A percentile compares a stretch with the other conserved stretches of the same genome.
Evolutionary conservation across 805 yeast species (phyloP).

Genomic region (Groenewaldozyma tartarivorans): DNA sequence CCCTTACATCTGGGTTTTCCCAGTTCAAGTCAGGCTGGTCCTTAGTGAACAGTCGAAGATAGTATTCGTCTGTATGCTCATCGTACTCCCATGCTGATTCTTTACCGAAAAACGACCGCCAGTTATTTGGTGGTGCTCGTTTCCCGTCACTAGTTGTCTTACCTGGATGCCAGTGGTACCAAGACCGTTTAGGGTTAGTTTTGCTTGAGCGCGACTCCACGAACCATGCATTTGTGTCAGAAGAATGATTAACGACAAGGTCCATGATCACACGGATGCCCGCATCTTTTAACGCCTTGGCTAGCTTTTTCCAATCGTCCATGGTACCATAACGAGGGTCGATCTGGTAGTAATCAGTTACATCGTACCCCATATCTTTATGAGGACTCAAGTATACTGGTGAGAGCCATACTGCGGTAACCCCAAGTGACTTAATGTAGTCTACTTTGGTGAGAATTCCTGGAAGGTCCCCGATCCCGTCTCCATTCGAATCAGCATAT

Average conservation of each 20-base stretch:
- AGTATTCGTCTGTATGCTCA: conserved; percentile 46
- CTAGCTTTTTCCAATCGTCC: conserved; percentile 42
- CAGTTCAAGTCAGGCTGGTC: conserved; percentile 57
- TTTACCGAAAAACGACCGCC: conserved; percentile 37
- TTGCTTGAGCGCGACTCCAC: conserved; percentile 43
- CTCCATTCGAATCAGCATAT: conserved; percentile 49
- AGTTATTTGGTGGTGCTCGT: conserved; percentile 48
- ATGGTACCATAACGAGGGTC: conserved; percentile 45
- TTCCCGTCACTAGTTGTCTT: conserved; percentile 36
- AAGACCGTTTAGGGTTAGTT: conserved; percentile 46
- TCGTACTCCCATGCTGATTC: conserved; percentile 52
- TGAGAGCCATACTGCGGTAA: conserved; percentile 46
- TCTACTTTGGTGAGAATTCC: conserved; percentile 46
- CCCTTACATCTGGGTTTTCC: conserved; percentile 37
- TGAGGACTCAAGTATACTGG: conserved; percentile 53
- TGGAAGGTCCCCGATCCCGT: conserved; percentile 48
- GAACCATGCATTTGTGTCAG: conserved; percentile 49
- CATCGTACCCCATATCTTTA: conserved; percentile 57
- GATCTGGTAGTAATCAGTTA: conserved; percentile 43
- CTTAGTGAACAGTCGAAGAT: conserved; percentile 42
- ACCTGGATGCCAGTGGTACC: conserved; percentile 51
- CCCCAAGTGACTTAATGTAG: conserved; percentile 41
- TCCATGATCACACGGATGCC: conserved; percentile 46
- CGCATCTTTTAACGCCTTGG: conserved; percentile 37
- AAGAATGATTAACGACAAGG: conserved; percentile 51